phyloP scores from a whole-genome alignment of 2,329 filamentous ascomycete genomes.

The Botrytis byssoidea region DNA sequence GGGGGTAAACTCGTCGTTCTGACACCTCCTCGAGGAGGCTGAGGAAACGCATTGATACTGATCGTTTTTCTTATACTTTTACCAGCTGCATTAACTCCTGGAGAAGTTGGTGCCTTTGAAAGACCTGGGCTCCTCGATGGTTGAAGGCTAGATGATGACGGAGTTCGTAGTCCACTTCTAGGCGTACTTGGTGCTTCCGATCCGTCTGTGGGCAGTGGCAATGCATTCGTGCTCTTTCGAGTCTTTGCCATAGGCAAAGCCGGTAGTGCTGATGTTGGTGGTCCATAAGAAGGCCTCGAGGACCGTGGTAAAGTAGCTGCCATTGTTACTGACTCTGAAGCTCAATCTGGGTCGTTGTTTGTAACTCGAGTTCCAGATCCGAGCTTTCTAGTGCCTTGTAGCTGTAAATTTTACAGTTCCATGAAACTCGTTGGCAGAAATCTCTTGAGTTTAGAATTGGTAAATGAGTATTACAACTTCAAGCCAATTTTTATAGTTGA shows the following conservation, averaged over 20 bases:
- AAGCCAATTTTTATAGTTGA: not conserved
- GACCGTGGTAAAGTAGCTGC: slow-evolving; percentile 46
- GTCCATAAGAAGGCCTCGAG: slow-evolving; percentile 66
- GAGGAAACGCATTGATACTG: slow-evolving; percentile 91
- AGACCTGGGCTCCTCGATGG: slow-evolving; percentile 52
- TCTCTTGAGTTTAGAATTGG: not conserved
- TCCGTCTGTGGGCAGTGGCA: slow-evolving; percentile 41
- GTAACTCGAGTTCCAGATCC: not conserved
- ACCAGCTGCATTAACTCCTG: slow-evolving; percentile 56
- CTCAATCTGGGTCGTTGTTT: not conserved
- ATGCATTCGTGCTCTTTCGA: slow-evolving; percentile 60
- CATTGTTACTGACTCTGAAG: slow-evolving; percentile 27
- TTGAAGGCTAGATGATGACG: slow-evolving; percentile 55
- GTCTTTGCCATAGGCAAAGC: slow-evolving; percentile 72
- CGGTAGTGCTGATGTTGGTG: slow-evolving; percentile 70
- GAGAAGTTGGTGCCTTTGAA: slow-evolving; percentile 55
- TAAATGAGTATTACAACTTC: not conserved
- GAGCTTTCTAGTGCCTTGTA: slow-evolving; percentile 7
- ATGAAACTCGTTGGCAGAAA: slow-evolving; percentile 5
- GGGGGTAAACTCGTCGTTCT: slow-evolving; percentile 61
- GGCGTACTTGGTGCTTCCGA: slow-evolving; percentile 44
- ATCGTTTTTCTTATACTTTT: slow-evolving; percentile 81
- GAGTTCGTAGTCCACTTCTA: slow-evolving; percentile 58
- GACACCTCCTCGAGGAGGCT: slow-evolving; percentile 71
- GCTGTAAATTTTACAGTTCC: slow-evolving; percentile 20